Percentiles rank a stretch among this genome's conserved stretches.
phyloP scores from a whole-genome alignment of 441 rosid genomes.

The Populus tomentosa region DNA sequence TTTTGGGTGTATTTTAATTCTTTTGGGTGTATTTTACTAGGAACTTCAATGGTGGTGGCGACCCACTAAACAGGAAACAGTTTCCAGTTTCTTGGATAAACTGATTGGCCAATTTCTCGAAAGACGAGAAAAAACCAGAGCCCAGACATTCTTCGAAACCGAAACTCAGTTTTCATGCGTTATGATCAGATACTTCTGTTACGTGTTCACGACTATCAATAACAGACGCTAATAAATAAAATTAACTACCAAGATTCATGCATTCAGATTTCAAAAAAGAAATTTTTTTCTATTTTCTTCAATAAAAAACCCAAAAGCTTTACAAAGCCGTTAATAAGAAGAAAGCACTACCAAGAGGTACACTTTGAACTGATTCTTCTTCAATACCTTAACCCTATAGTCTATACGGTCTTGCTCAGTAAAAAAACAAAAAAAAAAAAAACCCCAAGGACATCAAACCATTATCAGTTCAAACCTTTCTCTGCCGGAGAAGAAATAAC shows the following conservation, averaged over 20 bases:
- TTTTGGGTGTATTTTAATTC: too few species aligned
- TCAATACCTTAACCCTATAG: not conserved
- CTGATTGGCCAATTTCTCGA: not conserved
- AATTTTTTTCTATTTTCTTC: not conserved
- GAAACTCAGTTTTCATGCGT: constrained; percentile 4
- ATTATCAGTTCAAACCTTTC: constrained; percentile 29
- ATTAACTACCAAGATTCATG: too few species aligned
- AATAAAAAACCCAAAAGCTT: not conserved
- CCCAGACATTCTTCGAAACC: constrained; percentile 19
- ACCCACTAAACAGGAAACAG: not conserved
- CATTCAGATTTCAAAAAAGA: too few species aligned
- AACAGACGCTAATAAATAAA: not conserved
- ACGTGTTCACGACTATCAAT: not conserved
- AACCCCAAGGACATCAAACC: not conserved
- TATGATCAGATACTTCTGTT: not conserved
- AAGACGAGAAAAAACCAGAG: not conserved
- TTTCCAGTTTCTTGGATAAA: not conserved
- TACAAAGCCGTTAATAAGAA: not conserved
- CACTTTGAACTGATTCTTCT: not conserved
- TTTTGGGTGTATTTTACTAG: too few species aligned
- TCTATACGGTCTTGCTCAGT: constrained; percentile 4
- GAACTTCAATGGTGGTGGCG: not conserved
- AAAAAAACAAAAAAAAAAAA: not conserved
- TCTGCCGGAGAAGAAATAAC: constrained; percentile 45
- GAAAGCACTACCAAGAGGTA: not conserved